Evolutionary conservation across 2,329 filamentous ascomycete species (phyloP), one percentile per base, ranked within the genome.

Genomic region (Phialophora tarda): DNA sequence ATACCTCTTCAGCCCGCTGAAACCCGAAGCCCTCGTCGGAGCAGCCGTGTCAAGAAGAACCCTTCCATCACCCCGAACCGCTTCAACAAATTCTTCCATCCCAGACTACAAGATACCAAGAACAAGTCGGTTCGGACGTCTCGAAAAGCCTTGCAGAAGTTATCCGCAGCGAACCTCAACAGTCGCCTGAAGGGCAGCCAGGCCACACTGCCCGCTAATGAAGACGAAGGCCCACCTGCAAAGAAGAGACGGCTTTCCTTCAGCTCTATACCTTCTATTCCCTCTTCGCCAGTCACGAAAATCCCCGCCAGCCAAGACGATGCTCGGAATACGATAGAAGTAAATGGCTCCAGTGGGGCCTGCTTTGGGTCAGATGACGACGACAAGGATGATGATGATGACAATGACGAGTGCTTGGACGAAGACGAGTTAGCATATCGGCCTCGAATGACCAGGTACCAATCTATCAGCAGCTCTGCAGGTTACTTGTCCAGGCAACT

Each of bases 11-110:
- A 63, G n/a, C 48, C 58, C 24, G 44, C 64, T 30, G 44, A 67
- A 32, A 65, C 30, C 53, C 54, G 55, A 58, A 71, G 65, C 60
- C 69, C 69, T 54, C 63, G 66, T 48, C 61, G 65, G 55, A 69
- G 64, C 79, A 78, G 71, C 75, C 74, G 60, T 78, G 77, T 70
- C 24, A 71, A 69, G 73, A 82, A 80, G 68, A 79, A 78, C 58
- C 82, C 82, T 53, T 79, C 81, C 30, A 78, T 84, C 38, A 83
- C 82, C 12, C 82, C 82, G n/a, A 78, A 81, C 57, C 81, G 81
- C n/a, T 83, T 84, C 66, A 78, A 77, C 61, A 77, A 79, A 41
- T 84, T 84, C 70, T 84, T 84, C 68, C 83, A 81, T n/a, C 82
- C 82, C 41, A 79, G 60, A 72, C 80, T 71, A 48, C 74, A 71